phyloP scores from a whole-genome alignment of 1,284 basidiomycete genomes.

The Leccinum subatratum region DNA sequence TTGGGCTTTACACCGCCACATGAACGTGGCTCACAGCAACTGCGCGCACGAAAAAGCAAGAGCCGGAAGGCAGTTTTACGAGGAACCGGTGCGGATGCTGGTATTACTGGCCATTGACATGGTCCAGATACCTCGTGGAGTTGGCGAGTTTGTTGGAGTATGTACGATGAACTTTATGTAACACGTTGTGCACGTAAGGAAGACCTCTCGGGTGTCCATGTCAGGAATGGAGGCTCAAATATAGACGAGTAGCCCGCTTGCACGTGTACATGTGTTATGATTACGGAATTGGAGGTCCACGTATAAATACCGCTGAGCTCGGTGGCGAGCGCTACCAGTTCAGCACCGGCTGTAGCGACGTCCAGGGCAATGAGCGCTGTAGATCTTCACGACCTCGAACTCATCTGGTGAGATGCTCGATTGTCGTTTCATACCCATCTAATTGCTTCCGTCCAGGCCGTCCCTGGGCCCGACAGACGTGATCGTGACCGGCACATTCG shows the following conservation, averaged over 20 bases:
- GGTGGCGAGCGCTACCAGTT: constrained; percentile 5
- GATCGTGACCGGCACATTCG: constrained; percentile 72
- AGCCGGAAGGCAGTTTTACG: constrained; percentile 46
- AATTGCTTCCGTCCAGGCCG: constrained; percentile 35
- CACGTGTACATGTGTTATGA: constrained; percentile 23
- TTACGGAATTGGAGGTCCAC: constrained; percentile 23
- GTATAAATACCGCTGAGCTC: constrained; percentile 24
- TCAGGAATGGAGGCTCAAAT: neutral
- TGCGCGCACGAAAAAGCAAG: constrained; percentile 48
- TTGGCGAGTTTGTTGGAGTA: constrained; percentile 10
- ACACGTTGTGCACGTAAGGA: constrained; percentile 20
- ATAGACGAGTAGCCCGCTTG: neutral
- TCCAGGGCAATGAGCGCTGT: constrained; percentile 30
- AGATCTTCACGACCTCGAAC: constrained; percentile 44
- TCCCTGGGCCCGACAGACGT: constrained; percentile 53
- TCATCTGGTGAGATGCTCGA: constrained; percentile 42
- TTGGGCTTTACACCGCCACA: constrained; percentile 52
- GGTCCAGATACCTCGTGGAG: constrained; percentile 12
- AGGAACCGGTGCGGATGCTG: constrained; percentile 35
- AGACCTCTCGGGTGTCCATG: neutral
- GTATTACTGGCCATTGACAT: constrained; percentile 13
- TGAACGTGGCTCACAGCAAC: constrained; percentile 28
- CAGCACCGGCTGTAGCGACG: constrained; percentile 21
- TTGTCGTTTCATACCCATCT: constrained; percentile 5
- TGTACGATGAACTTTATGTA: neutral